Conservation (phyloP, 345 rosid genomes). For the Populus tremula region DNA sequence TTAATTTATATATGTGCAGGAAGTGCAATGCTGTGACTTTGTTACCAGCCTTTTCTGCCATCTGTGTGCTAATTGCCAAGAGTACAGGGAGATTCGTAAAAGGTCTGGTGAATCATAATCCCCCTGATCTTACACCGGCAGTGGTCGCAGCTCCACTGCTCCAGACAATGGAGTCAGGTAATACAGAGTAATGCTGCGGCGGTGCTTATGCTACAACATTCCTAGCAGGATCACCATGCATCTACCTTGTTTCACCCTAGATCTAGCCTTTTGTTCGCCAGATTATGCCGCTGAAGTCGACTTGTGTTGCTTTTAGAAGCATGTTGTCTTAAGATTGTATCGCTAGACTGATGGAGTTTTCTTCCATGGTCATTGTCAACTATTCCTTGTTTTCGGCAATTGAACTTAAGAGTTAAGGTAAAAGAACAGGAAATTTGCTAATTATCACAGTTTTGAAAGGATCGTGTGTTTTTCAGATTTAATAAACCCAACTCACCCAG, state of each 20-base stretch:
- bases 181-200: slow-evolving; percentile 5
- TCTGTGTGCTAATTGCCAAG: slow-evolving; percentile 90
- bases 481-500: too few species aligned
- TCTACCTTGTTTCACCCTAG: neutral
- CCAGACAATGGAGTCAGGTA: slow-evolving; percentile 60
- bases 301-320: neutral
- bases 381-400: neutral
- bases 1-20: slow-evolving; percentile 39
- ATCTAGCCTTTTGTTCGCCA: neutral
- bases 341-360: neutral
- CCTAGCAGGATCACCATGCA: neutral
- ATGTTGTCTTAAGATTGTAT: neutral
- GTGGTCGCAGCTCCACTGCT: slow-evolving; percentile 53
- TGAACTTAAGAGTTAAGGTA: neutral
- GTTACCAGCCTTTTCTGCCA: slow-evolving; percentile 84
- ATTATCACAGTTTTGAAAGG: too few species aligned
- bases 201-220: neutral
- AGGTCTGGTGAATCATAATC: slow-evolving; percentile 35
- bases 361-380: neutral
- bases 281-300: neutral
- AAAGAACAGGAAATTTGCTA: neutral
- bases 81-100: slow-evolving; percentile 73
- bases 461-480: too few species aligned
- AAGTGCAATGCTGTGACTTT: slow-evolving; percentile 83
- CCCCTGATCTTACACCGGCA: slow-evolving; percentile 40